Percentiles rank a stretch among this genome's conserved stretches.
These are phyloP conservation scores for Plasmodium fragile DNA, from an alignment of 169 alveolate genomes.

Conservation along the genomic window DNA sequence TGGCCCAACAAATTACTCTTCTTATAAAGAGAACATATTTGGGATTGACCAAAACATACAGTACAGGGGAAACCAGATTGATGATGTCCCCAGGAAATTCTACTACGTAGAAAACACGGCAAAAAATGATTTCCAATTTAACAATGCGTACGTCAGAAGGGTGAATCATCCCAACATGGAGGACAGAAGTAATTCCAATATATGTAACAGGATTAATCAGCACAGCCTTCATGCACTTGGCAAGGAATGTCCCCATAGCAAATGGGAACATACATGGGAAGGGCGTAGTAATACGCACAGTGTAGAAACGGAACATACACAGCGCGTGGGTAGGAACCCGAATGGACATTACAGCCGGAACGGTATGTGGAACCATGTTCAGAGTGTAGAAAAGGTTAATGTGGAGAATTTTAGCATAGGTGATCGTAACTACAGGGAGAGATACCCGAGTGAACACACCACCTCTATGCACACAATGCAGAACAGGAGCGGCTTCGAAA, in stretches of 20 bases:
- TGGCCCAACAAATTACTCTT: neutral
- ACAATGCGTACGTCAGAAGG: neutral
- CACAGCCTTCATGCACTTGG: neutral
- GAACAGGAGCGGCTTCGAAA: neutral
- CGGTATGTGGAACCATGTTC: neutral
- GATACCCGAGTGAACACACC: neutral
- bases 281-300: neutral
- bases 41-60: neutral
- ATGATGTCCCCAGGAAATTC: neutral
- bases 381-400: neutral
- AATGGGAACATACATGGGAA: neutral
- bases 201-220: constrained; percentile 4
- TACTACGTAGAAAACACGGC: neutral
- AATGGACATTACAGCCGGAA: neutral
- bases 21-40: neutral
- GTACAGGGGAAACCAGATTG: neutral
- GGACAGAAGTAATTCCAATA: neutral
- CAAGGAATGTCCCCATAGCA: neutral
- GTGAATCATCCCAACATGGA: neutral
- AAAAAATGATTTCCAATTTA: neutral
- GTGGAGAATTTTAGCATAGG: neutral
- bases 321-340: neutral
- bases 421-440: neutral
- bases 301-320: neutral
- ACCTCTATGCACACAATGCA: neutral